phyloP scores from a whole-genome alignment of 805 yeast genomes.

The Dipodascus albidus region DNA sequence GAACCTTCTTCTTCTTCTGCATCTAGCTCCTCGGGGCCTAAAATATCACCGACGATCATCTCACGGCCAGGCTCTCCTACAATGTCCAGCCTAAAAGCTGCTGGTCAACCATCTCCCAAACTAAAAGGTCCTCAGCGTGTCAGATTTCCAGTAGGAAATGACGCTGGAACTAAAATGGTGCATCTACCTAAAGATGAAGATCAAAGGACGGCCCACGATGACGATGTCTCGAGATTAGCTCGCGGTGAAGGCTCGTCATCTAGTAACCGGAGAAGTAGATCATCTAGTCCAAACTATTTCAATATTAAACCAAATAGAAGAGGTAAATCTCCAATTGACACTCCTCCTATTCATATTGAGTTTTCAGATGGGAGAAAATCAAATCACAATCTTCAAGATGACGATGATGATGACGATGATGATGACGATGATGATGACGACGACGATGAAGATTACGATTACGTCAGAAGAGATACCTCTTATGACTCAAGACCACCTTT shows the following conservation, averaged over 20 bases:
- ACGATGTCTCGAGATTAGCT: background rate
- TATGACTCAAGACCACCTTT: background rate
- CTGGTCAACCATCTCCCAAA: background rate
- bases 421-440: background rate
- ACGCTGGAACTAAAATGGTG: background rate
- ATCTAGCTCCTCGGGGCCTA: background rate
- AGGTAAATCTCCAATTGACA: background rate
- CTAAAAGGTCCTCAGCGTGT: background rate
- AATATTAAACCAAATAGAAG: background rate
- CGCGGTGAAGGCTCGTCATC: background rate
- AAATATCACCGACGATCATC: background rate
- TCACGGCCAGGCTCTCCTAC: background rate
- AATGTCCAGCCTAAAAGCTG: background rate
- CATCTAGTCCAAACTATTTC: background rate
- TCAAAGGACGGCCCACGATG: background rate
- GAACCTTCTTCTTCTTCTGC: too few relatives aligned
- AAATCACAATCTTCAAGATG: background rate
- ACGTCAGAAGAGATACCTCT: background rate
- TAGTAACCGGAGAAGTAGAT: background rate
- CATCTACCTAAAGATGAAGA: background rate
- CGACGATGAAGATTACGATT: background rate
- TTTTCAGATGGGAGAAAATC: background rate
- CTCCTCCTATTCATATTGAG: background rate
- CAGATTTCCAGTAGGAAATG: background rate
- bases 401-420: background rate